Base-by-base conservation (phyloP, 805 yeast genomes). In the Candida piceae region DNA sequence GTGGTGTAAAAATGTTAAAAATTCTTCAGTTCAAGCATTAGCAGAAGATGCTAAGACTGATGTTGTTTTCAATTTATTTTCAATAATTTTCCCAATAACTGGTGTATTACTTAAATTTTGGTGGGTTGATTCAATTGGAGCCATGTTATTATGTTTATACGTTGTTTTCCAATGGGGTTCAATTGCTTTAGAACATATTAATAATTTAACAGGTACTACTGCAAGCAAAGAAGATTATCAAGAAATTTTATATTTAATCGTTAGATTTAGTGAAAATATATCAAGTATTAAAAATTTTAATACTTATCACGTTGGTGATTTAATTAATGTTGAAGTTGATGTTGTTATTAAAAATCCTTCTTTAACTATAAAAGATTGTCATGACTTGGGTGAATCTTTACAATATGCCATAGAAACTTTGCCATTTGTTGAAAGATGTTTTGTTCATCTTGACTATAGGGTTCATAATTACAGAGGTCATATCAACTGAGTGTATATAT, bases 41-140 rank as follows among this genome's bases (percentile, higher is more conserved):
- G 85, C 89, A 2, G 90, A 83, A 57, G 94, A 84, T 59, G 93
- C 93, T 0, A 67, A 71, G 58, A 84, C 89, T 1, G 94, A 84
- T 57, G 73, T 84, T 22, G 70, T 83, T 3, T 84, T 84, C 66
- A 84, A 84, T 60, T 50, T 70, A 1, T 80, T 81, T 29, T 83
- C 93, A 1, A 69, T 84, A 18, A 42, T 84, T 12, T 81, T 84
- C 68, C 94, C 94, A 0, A 44, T 79, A 0, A 29, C 72, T 1
- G 90, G 90, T 1, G 62, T 67, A 37, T 47, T 55, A n/a, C 55
- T 70, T 13, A 56, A 69, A 15, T 49, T 69, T 13, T 79, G 86
- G 81, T 80, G 87, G 86, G 50, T 80, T 30, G 94, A 84, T 61
- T 78, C 93, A 1, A 46, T 75, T 4, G 93, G 94, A 12, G 94